These are phyloP conservation scores for Sphagnum contortum DNA, from an alignment of 225 moss, liverwort and hornwort genomes.

Conservation along the genomic window DNA sequence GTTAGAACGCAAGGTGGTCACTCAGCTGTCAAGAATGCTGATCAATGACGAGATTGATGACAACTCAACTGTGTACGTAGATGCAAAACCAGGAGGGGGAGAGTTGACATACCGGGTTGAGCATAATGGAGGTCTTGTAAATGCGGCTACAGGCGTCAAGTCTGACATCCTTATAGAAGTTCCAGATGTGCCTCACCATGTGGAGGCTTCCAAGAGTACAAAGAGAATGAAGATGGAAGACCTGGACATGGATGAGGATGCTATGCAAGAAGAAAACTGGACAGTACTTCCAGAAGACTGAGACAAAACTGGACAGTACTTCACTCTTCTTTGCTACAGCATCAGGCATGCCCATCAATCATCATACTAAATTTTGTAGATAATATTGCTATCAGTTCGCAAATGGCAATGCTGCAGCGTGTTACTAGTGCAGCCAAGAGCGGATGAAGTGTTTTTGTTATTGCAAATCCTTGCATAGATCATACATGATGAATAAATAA, in stretches of 20 bases:
- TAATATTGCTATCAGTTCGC: too few species aligned
- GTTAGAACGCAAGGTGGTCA: conserved; percentile 90
- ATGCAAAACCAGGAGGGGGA: conserved; percentile 27
- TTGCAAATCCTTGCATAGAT: too few species aligned
- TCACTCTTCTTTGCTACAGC: too few species aligned
- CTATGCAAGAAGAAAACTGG: conserved; percentile 31
- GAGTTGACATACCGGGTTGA: conserved; percentile 57
- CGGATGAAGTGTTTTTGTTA: too few species aligned
- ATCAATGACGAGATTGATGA: conserved; percentile 90
- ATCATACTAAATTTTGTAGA: too few species aligned
- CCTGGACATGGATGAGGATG: conserved; percentile 44
- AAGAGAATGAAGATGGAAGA: conserved; percentile 70
- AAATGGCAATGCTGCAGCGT: too few species aligned
- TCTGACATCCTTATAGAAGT: conserved; percentile 75
- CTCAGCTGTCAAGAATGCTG: conserved; percentile 69
- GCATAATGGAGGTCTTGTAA: conserved; percentile 66
- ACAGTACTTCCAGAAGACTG: too few species aligned
- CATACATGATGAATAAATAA: too few species aligned
- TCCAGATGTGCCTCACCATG: conserved; percentile 18
- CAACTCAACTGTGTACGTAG: conserved; percentile 79
- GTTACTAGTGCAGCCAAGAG: too few species aligned
- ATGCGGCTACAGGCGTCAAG: conserved; percentile 56
- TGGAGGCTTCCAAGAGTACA: conserved; percentile 4
- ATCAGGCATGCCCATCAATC: too few species aligned
- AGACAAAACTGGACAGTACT: too few species aligned